Percentiles rank a stretch among this genome's conserved stretches.
Conservation (phyloP, 2,329 filamentous ascomycete species). For the Beauveria sp. region DNA sequence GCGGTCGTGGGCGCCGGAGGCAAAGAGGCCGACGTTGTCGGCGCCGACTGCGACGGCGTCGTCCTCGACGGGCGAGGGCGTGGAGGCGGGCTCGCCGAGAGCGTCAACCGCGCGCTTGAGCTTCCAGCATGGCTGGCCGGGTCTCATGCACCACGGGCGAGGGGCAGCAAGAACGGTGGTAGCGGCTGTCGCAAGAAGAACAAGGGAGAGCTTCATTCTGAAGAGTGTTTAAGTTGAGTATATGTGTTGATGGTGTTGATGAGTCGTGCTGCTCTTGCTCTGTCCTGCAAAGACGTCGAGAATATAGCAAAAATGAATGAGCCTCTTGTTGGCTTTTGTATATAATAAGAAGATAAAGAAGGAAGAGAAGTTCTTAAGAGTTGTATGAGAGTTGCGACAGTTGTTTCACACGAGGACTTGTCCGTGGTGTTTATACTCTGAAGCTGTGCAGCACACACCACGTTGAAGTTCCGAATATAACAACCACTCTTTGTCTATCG, state of each 20-base stretch:
- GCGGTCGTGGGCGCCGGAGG: slow-evolving; percentile 31
- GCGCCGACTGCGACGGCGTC: slow-evolving; percentile 23
- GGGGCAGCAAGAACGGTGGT: neutral
- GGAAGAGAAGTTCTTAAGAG: neutral
- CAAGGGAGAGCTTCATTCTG: neutral
- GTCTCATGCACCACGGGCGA: neutral
- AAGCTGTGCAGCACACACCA: neutral
- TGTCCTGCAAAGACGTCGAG: neutral
- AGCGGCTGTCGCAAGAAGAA: neutral
- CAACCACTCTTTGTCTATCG: neutral
- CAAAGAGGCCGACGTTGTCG: slow-evolving; percentile 29
- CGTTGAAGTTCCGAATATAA: neutral
- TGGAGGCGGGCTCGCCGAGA: slow-evolving; percentile 19
- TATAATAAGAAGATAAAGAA: neutral
- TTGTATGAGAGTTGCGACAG: neutral
- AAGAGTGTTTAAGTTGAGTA: neutral
- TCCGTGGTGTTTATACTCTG: neutral
- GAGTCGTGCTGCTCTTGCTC: neutral
- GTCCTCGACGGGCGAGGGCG: slow-evolving; percentile 8
- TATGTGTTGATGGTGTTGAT: neutral
- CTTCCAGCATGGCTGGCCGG: neutral
- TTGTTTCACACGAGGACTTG: neutral
- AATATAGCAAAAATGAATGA: neutral
- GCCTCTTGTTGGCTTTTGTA: neutral
- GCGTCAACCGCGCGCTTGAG: slow-evolving; percentile 32